These are phyloP conservation scores for Mimosa bimucronata DNA, from an alignment of 306 rosid species.

Conservation along the genomic window DNA sequence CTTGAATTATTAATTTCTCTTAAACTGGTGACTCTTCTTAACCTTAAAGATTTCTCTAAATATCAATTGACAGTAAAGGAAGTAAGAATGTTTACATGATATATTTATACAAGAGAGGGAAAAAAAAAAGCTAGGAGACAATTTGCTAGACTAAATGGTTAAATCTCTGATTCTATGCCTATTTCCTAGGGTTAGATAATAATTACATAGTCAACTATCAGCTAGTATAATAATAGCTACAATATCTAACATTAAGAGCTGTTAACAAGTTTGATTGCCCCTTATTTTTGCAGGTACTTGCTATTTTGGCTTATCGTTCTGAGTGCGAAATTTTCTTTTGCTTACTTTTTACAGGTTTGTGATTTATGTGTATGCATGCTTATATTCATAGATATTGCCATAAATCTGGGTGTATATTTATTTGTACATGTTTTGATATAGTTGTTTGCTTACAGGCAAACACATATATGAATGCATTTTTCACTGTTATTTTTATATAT, in stretches of 20 bases:
- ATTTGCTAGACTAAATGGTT: neutral
- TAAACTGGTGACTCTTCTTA: neutral
- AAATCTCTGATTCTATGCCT: neutral
- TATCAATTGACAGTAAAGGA: neutral
- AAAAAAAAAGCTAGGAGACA: neutral
- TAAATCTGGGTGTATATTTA: neutral
- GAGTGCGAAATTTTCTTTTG: constrained; percentile 81
- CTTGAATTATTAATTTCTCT: neutral
- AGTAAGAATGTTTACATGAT: neutral
- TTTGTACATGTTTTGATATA: neutral
- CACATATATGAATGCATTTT: neutral
- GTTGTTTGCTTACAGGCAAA: neutral
- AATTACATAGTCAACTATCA: neutral
- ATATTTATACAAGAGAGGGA: neutral
- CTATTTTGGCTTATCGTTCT: constrained; percentile 82
- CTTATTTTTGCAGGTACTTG: constrained; percentile 66
- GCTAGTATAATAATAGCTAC: neutral
- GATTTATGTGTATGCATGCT: neutral
- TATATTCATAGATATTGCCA: neutral
- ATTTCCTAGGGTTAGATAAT: neutral
- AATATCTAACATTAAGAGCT: neutral
- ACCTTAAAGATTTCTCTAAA: neutral
- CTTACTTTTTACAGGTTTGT: constrained; percentile 92
- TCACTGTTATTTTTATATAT: neutral
- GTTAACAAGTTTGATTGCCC: constrained; percentile 3